phyloP scores from a whole-genome alignment of 2,329 filamentous ascomycete genomes.

The Claviceps digitariae region DNA sequence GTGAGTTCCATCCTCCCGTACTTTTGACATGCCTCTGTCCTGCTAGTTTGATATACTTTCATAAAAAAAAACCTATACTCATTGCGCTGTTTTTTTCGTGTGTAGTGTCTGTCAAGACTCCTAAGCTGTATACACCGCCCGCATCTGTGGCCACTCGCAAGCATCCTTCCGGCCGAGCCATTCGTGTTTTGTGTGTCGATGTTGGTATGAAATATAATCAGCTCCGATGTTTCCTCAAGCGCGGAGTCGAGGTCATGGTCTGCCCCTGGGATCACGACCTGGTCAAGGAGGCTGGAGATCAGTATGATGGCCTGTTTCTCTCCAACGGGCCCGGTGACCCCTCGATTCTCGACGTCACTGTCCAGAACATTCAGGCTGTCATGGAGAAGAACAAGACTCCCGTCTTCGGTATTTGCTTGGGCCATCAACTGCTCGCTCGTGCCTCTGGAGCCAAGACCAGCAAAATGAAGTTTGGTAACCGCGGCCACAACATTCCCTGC shows the following conservation, averaged over 20 bases:
- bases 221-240: constrained; percentile 77
- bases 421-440: constrained; percentile 88
- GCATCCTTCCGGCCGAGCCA: constrained; percentile 74
- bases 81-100: constrained; percentile 5
- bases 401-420: constrained; percentile 92
- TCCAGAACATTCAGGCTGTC: constrained; percentile 64
- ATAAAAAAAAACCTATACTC: constrained; percentile 23
- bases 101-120: constrained; percentile 75
- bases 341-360: constrained; percentile 65
- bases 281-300: constrained; percentile 56
- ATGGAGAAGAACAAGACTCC: constrained; percentile 70
- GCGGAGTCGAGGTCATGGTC: constrained; percentile 86
- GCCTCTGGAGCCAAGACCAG: constrained; percentile 79
- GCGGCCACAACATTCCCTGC: constrained; percentile 96
- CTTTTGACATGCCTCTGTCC: constrained; percentile 6
- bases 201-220: constrained; percentile 99
- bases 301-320: constrained; percentile 94
- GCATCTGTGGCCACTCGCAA: constrained; percentile 58
- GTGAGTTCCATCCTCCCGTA: constrained; percentile 41
- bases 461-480: constrained; percentile 99
- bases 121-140: constrained; percentile 73
- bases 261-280: constrained; percentile 97
- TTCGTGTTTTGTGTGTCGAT: constrained; percentile 86
- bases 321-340: constrained; percentile 97
- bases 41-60: neutral